Conservation (phyloP, 2,329 filamentous ascomycete genomes). For the Celoporthe dispersa region DNA sequence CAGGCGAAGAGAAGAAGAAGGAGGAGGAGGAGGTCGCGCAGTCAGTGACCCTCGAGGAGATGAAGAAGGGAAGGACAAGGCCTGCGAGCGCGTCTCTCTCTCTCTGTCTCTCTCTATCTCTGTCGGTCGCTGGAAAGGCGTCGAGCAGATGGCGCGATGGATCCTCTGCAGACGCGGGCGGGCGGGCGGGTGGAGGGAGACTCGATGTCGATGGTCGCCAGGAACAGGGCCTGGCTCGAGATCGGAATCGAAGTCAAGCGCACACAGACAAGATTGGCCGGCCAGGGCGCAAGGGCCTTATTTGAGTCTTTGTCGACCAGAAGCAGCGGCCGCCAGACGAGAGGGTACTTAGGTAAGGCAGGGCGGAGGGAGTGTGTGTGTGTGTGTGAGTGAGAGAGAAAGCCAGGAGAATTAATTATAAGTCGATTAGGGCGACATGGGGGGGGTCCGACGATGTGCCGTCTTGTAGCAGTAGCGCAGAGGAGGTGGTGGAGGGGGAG, state of each 20-base stretch:
- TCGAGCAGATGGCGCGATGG: constrained; percentile 7
- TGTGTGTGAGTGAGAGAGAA: background rate
- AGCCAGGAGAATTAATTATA: constrained; percentile 11
- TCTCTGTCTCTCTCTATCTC: background rate
- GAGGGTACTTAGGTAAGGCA: background rate
- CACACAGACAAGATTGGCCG: constrained; percentile 16
- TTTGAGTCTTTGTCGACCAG: constrained; percentile 27
- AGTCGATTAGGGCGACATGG: constrained; percentile 14
- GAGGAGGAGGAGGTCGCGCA: constrained; percentile 8
- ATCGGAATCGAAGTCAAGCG: constrained; percentile 19
- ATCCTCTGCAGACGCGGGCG: constrained; percentile 1
- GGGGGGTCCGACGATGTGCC: background rate
- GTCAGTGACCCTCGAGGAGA: constrained; percentile 6
- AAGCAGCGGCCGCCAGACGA: constrained; percentile 16
- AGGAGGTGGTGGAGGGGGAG: background rate
- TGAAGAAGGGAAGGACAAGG: constrained; percentile 6
- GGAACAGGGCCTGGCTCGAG: constrained; percentile 17
- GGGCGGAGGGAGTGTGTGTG: background rate
- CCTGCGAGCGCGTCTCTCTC: too few species aligned
- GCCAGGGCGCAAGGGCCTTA: constrained; percentile 26
- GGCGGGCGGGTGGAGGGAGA: background rate
- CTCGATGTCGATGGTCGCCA: constrained; percentile 6
- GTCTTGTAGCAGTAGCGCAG: constrained; percentile 21
- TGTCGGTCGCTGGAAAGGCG: background rate
- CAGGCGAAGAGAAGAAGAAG: constrained; percentile 4